phyloP scores from a whole-genome alignment of 768 basidiomycete genomes.

The Termitomyces sp. region DNA sequence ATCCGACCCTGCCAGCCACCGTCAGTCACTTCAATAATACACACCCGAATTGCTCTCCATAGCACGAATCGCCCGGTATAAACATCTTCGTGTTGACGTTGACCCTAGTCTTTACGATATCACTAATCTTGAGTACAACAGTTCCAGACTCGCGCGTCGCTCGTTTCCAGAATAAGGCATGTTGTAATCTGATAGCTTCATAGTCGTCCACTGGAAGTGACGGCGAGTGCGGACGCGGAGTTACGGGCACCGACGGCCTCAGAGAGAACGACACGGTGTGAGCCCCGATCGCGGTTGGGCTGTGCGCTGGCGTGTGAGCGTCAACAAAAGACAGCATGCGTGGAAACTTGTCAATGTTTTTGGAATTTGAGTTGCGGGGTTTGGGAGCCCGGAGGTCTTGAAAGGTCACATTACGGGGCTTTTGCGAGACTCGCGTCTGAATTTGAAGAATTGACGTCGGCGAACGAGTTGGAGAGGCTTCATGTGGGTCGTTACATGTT shows the following conservation, averaged over 20 bases:
- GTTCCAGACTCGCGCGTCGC: slow-evolving; percentile 11
- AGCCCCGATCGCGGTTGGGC: background rate
- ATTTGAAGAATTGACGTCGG: too few species aligned
- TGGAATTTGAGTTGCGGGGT: background rate
- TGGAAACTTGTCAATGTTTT: too few species aligned
- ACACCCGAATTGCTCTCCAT: slow-evolving; percentile 13
- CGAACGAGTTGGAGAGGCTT: too few species aligned
- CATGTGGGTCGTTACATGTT: too few species aligned
- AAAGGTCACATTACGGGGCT: too few species aligned
- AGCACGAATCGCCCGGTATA: slow-evolving; percentile 4
- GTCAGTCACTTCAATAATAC: slow-evolving; percentile 1
- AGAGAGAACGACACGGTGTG: background rate
- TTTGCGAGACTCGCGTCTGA: background rate
- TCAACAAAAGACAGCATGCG: too few species aligned
- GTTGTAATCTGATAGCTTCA: background rate
- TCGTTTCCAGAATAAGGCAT: slow-evolving; percentile 14
- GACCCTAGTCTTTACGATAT: slow-evolving; percentile 7
- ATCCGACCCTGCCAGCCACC: too few species aligned
- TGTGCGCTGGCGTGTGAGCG: background rate
- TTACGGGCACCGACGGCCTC: background rate
- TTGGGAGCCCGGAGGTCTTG: background rate
- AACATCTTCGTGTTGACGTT: slow-evolving; percentile 10
- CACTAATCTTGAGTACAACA: slow-evolving; percentile 9
- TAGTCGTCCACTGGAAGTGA: background rate
- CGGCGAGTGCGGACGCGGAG: too few species aligned